Conservation (phyloP, 345 rosid species). For the Pugionium dolabratum region DNA sequence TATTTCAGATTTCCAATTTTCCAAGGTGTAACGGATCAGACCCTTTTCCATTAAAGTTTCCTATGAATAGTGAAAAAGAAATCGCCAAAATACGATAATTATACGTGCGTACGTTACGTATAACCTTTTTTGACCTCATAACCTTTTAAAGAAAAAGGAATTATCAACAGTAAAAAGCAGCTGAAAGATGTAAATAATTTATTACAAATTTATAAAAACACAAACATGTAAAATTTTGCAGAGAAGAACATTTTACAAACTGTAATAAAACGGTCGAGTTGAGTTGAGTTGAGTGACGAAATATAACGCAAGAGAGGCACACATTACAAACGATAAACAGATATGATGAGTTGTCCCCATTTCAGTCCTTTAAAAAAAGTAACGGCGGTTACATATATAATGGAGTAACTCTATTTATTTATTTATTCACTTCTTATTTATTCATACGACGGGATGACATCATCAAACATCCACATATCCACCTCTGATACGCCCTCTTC, state of each 20-base stretch:
- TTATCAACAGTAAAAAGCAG: too few species aligned
- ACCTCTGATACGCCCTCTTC: conserved; percentile 35
- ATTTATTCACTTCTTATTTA: background rate
- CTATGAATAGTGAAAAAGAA: background rate
- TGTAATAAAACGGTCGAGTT: conserved; percentile 10
- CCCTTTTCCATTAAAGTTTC: conserved; percentile 12
- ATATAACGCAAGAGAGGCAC: background rate
- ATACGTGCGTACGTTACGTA: too few species aligned
- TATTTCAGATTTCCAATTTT: background rate
- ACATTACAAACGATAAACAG: background rate
- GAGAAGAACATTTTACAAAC: background rate
- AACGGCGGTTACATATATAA: conserved; percentile 15
- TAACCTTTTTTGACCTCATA: too few species aligned
- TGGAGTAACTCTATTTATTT: conserved; percentile 13
- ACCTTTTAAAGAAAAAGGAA: too few species aligned
- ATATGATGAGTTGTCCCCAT: background rate
- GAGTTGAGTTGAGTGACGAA: background rate
- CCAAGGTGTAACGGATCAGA: background rate
- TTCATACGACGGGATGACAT: conserved; percentile 44
- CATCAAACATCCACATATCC: conserved; percentile 78
- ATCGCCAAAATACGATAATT: too few species aligned
- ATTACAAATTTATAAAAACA: too few species aligned
- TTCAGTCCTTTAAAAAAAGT: too few species aligned
- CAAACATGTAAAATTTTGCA: too few species aligned
- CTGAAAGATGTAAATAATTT: too few species aligned